Base-by-base conservation (phyloP, 148 eudicot species). In the Pharnaceum exiguum region DNA sequence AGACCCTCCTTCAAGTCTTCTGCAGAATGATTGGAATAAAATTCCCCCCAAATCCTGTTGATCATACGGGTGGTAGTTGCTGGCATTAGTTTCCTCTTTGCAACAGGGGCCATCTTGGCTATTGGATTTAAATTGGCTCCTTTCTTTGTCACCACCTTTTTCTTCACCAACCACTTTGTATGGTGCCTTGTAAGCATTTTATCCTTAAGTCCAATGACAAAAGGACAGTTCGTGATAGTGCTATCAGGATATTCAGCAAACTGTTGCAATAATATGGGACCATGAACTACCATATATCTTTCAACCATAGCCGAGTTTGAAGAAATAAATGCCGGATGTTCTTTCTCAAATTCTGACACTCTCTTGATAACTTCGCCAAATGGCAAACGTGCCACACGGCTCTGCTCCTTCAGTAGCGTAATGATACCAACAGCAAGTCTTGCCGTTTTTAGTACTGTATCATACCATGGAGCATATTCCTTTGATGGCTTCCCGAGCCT, bases 41-140 rank as follows among this genome's bases (percentile, higher is more conserved):
- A 93, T 60, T 77, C 87, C 3, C 91, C 99, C 99, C 99, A 93
- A n/a, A 93, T 85, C 75, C 95, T 85, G 67, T 89, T 93, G 43
- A 93, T 82, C 16, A 93, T 72, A 59, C 76, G 75, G 13, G 99
- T 93, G 32, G 99, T 85, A 26, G 99, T 93, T 18, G 99, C 99
- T 40, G 83, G 96, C 95, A 93, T 88, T 56, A 77, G 72, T 59
- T 78, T 89, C 75, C 89, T 76, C 60, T 83, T 89, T 26, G 73
- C 78, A 38, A 78, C 69, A 51, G 91, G 81, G 21, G 69, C 75
- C 71, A 83, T 78, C 65, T 76, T 75, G 49, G 82, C 96, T 70
- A 91, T 74, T 9, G 99, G 99, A 63, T 93, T 93, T 64, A 86
- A 69, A 68, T 93, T 93, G 48, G 62, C 60, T 51, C 65, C 79